Percentiles rank a stretch among this genome's conserved stretches.
phyloP scores from a whole-genome alignment of 306 rosid genomes.

The Vigna mungo region DNA sequence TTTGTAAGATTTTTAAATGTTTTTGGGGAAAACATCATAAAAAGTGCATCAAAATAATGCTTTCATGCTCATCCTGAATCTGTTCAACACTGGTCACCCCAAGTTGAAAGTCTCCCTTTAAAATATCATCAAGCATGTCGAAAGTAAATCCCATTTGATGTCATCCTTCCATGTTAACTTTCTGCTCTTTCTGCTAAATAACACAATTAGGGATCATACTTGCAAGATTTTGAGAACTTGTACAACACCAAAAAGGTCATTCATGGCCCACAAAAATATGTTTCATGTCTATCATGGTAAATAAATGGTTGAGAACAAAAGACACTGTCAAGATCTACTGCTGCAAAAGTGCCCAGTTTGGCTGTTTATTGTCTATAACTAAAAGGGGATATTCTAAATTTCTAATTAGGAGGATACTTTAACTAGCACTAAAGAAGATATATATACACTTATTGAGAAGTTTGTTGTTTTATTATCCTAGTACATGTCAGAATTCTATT shows the following conservation, averaged over 20 bases:
- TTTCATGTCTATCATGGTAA: constrained; percentile 24
- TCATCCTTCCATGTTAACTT: constrained; percentile 26
- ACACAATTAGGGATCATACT: neutral
- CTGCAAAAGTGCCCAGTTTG: constrained; percentile 37
- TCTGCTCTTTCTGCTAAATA: neutral
- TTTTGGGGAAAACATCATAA: constrained; percentile 31
- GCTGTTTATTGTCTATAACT: constrained; percentile 34
- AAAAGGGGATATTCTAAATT: neutral
- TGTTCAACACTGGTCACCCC: constrained; percentile 4
- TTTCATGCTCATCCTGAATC: constrained; percentile 31
- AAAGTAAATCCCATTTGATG: constrained; percentile 18
- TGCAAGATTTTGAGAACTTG: constrained; percentile 22
- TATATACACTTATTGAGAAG: constrained; percentile 3
- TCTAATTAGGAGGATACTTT: constrained; percentile 9
- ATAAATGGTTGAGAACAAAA: constrained; percentile 26
- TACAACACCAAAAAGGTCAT: neutral
- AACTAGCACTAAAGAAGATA: constrained; percentile 28
- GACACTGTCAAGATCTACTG: constrained; percentile 14
- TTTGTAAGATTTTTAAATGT: constrained; percentile 25
- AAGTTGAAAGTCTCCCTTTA: neutral
- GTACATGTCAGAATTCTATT: neutral
- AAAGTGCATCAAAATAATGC: constrained; percentile 37
- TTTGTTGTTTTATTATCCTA: neutral
- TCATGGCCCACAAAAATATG: constrained; percentile 31
- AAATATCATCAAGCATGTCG: constrained; percentile 18